Base-by-base conservation (phyloP, 1,284 basidiomycete genomes). In the Apiotrichum gracile region DNA sequence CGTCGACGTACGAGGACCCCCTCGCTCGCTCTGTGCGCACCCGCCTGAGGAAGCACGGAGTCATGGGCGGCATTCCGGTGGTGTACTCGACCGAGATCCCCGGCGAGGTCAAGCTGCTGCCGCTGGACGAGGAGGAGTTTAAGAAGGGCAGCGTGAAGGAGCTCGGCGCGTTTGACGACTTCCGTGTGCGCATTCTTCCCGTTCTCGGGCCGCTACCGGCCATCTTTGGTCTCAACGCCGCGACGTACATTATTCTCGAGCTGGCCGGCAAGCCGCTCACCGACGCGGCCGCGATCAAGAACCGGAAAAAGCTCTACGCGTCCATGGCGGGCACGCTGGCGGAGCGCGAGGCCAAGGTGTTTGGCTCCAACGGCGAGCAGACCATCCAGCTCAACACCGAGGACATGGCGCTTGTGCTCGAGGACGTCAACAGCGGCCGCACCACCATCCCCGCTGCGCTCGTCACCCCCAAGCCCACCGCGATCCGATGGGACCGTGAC, bases 41-140 rank as follows among this genome's bases (percentile, higher is more conserved):
- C 31, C 82, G 86, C 49, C 80, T 97, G 51, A 83, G 90, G 27
- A 71, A 82, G 10, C 78, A 83, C 40, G 87, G 87, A 10, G 80
- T 91, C 25, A 68, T 80, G 1, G 82, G 81, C 37, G 87, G 88
- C 17, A 90, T 93, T 48, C 90, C 90, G 4, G 90, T 92, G n/a
- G 91, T 96, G 5, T 98, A 94, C 75, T 94, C 90, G 1, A 97
- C 93, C 5, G 93, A 97, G 71, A 87, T 91, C 24, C 91, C 92
- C 0, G 75, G 76, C 12, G 86, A 93, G 50, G 83, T 96, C 43
- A 87, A 88, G 61, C 79, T 98, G 1, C 81, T 97, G 3, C 96
- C 94, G 1, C 79, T 98, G 0, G 82, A 89, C 1, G 91, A 97
- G 57, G 89, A 92, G 57, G 92, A 97, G 73, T 93, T 92, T 70